Base-by-base conservation (phyloP, 495 filamentous ascomycete genomes). In the Cercophora sp. region DNA sequence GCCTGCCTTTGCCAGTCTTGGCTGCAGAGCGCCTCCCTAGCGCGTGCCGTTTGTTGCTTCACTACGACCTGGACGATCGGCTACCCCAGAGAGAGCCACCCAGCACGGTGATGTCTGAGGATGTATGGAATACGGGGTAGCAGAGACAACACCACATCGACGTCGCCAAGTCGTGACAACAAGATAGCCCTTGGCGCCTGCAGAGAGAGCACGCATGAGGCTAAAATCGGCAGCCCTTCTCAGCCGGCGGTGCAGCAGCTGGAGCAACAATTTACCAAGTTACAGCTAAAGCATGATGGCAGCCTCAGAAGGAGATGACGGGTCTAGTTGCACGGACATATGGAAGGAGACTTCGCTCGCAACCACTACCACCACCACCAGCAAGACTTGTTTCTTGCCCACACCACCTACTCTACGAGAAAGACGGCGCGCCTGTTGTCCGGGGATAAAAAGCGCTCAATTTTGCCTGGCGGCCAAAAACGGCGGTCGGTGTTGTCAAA, bases 271-370 rank as follows among this genome's bases (percentile, higher is more conserved):
- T 34, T 36, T 48, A 35, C 29, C 43, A 37, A 43, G 42, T 54
- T 46, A 47, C 51, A 48, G 16, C 41, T 54, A 54, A 48, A 47
- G 51, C 41, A 54, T 47, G 32, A 32, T 25, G 32, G 22, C 26
- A 40, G 23, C 25, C 25, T 39, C 32, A 19, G 32, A 13, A 32
- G 36, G 24, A 41, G 48, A 51, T 40, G 37, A 41, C 25, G 25
- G 13, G 29, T 26, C 13, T 25, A 23, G 15, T 27, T 51, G 25
- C 48, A 34, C 48, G 48, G 48, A 29, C 48, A 41, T 47, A 47
- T 20, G 44, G 44, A 47, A 29, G 15, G 16, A 16, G 16, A 20
- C 13, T 23, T 32, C 34, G 26, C 15, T n/a, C 44, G 34, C 18
- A 18, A 40, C 22, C 22, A 29, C 24, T 23, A 35, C 15, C 44